A percentile compares a stretch with the other conserved stretches of the same genome.
phyloP scores from a whole-genome alignment of 192 early-diverging fungal genomes.

The Entomortierella lignicola region DNA sequence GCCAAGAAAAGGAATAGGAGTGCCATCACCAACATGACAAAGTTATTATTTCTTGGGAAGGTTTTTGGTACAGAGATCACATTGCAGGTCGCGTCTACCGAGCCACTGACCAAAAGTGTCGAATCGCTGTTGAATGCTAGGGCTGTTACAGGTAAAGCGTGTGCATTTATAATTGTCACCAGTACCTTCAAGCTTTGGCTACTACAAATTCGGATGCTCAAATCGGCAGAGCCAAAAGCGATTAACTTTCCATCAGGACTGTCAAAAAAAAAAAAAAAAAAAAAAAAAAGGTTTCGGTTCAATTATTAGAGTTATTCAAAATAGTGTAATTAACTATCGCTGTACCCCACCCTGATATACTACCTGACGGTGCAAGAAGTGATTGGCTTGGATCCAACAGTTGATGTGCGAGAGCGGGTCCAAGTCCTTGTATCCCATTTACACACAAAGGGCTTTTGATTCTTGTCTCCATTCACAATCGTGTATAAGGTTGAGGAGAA shows the following conservation, averaged over 20 bases:
- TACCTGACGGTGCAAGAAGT: slow-evolving; percentile 77
- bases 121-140: slow-evolving; percentile 77
- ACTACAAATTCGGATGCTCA: slow-evolving; percentile 74
- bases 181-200: slow-evolving; percentile 69
- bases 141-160: slow-evolving; percentile 83
- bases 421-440: slow-evolving; percentile 70
- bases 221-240: slow-evolving; percentile 79
- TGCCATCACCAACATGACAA: slow-evolving; percentile 44
- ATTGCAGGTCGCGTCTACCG: slow-evolving; percentile 81
- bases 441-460: slow-evolving; percentile 67
- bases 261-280: slow-evolving; percentile 9
- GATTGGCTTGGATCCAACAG: slow-evolving; percentile 67
- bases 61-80: slow-evolving; percentile 67
- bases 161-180: slow-evolving; percentile 72
- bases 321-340: too few relatives aligned
- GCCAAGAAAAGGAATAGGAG: slow-evolving; percentile 50
- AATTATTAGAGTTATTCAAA: neutral
- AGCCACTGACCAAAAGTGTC: slow-evolving; percentile 79
- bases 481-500: slow-evolving; percentile 70
- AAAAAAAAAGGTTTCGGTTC: neutral
- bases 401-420: slow-evolving; percentile 60
- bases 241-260: slow-evolving; percentile 78
- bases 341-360: too few relatives aligned
- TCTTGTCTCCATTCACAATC: slow-evolving; percentile 69
- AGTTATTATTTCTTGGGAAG: slow-evolving; percentile 53